Evolutionary conservation across 495 filamentous ascomycete genomes (phyloP).

Genomic region (Penicillium macrosclerotiorum): DNA sequence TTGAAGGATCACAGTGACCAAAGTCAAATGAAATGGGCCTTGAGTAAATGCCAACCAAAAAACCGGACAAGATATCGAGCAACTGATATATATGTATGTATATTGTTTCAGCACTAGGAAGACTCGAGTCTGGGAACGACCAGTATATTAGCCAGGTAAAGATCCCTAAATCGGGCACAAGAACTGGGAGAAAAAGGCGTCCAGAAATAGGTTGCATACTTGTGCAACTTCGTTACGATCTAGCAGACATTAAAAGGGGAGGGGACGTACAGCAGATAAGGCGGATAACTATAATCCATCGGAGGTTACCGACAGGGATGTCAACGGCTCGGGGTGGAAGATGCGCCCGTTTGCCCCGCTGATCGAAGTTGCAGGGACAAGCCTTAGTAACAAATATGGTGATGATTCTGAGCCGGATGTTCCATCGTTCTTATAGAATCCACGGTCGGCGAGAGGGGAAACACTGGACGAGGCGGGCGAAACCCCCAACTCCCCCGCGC

Average conservation of each 20-base stretch:
- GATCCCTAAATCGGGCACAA: too few species aligned
- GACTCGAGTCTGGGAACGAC: not conserved
- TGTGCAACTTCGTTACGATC: slow-evolving; percentile 3
- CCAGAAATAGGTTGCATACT: slow-evolving; percentile 13
- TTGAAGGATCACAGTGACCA: not conserved
- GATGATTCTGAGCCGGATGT: not conserved
- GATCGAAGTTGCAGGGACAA: not conserved
- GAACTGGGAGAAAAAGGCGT: slow-evolving; percentile 1
- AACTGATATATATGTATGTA: too few species aligned
- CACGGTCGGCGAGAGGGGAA: not conserved
- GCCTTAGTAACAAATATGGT: not conserved
- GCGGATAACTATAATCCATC: slow-evolving; percentile 15
- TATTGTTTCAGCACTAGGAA: not conserved
- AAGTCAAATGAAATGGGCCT: not conserved
- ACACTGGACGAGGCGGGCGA: not conserved
- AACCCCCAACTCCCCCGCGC: not conserved
- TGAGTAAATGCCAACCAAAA: not conserved
- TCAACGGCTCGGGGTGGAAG: not conserved
- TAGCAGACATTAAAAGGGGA: not conserved
- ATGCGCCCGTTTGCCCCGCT: not conserved
- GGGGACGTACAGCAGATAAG: slow-evolving; percentile 17
- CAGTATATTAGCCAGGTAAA: too few species aligned
- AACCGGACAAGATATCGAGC: too few species aligned
- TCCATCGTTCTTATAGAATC: slow-evolving; percentile 10
- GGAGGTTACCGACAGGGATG: slow-evolving; percentile 18